These are phyloP conservation scores for Chimonanthus praecox DNA, from an alignment of 164 flowering plant species.

Conservation along the genomic window DNA sequence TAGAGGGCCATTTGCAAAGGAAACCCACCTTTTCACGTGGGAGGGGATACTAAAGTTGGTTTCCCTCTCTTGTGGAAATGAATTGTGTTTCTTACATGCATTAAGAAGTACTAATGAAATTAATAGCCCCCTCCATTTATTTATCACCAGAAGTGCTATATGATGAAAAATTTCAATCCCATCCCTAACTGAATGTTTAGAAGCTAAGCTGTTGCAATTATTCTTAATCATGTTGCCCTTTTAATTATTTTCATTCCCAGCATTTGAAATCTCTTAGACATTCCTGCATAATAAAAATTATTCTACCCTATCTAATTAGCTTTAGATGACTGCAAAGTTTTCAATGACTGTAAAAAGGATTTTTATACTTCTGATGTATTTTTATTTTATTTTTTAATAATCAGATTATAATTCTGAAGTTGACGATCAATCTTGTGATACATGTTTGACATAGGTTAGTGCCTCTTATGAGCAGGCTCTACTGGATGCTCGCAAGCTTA, in stretches of 20 bases:
- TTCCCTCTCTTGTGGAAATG: too few relatives aligned
- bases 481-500: conserved; percentile 94
- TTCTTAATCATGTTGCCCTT: background rate
- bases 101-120: too few relatives aligned
- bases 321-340: background rate
- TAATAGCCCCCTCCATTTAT: too few relatives aligned
- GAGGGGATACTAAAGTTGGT: too few relatives aligned
- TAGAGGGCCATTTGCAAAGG: too few relatives aligned
- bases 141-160: too few relatives aligned
- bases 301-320: background rate
- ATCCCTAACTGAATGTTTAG: background rate
- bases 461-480: conserved; percentile 99
- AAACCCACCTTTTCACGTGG: too few relatives aligned
- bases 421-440: conserved; percentile 24
- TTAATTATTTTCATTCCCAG: background rate
- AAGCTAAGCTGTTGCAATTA: background rate
- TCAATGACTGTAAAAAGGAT: too few relatives aligned
- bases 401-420: conserved; percentile 5
- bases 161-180: background rate
- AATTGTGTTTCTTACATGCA: too few relatives aligned
- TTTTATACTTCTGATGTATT: too few relatives aligned
- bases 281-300: too few relatives aligned
- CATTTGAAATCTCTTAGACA: background rate
- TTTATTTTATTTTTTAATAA: too few relatives aligned
- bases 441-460: conserved; percentile 90